Conservation (phyloP, 2,329 filamentous ascomycete species). For the Incumbomyces lentus region DNA sequence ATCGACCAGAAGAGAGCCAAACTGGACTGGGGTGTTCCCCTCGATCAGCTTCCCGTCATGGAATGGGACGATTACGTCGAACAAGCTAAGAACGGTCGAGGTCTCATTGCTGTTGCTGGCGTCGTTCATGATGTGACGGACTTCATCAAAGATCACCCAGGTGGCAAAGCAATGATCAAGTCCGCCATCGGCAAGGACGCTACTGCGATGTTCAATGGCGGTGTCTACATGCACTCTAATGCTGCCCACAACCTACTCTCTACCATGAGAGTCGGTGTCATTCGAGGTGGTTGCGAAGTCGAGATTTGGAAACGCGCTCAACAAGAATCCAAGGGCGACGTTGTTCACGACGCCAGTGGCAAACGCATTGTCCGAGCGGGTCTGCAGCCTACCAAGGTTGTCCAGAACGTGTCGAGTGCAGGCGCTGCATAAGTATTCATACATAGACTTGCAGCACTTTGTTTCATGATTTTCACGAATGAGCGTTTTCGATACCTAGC, state of each 20-base stretch:
- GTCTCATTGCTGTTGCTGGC: conserved; percentile 66
- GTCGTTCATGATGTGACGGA: conserved; percentile 75
- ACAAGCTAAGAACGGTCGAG: conserved; percentile 66
- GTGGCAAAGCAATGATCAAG: conserved; percentile 76
- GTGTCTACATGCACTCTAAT: conserved; percentile 83
- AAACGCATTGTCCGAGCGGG: conserved; percentile 78
- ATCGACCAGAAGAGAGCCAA: conserved; percentile 73
- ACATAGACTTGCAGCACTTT: neutral
- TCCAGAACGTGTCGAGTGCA: conserved; percentile 68
- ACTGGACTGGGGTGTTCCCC: conserved; percentile 76
- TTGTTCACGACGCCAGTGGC: conserved; percentile 70
- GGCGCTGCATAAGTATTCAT: conserved; percentile 57
- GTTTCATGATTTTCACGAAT: neutral
- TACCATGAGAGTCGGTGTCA: conserved; percentile 78
- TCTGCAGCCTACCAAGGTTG: conserved; percentile 71
- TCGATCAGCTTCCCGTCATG: conserved; percentile 76
- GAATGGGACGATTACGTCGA: conserved; percentile 79
- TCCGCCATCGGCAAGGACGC: conserved; percentile 78
- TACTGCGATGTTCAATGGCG: conserved; percentile 84
- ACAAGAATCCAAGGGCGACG: conserved; percentile 59
- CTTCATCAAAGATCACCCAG: conserved; percentile 84
- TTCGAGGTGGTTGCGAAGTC: conserved; percentile 77
- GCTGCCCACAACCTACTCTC: conserved; percentile 80
- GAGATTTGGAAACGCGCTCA: conserved; percentile 88
- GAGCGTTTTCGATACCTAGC: neutral